Conservation (phyloP, 805 yeast genomes). For the Trichomonascus vanleenenianus region DNA sequence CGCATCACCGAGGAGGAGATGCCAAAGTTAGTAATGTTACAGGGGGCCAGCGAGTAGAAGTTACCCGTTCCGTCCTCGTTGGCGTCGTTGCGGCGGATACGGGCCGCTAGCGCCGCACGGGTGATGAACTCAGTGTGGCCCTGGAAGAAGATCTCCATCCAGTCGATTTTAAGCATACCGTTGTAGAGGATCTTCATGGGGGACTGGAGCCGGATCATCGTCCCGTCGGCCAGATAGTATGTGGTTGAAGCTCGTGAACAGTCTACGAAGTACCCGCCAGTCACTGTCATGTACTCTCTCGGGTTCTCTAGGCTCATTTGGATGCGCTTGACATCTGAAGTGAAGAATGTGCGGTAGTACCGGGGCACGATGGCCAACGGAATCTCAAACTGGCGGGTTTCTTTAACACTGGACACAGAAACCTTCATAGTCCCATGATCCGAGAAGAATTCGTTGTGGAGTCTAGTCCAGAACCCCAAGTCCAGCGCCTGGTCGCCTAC, state of each 20-base stretch:
- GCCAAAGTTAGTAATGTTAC: slow-evolving; percentile 46
- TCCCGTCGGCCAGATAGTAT: slow-evolving; percentile 60
- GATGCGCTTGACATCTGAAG: slow-evolving; percentile 43
- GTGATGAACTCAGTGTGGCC: slow-evolving; percentile 33
- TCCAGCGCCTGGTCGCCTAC: slow-evolving; percentile 35
- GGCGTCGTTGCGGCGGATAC: slow-evolving; percentile 2
- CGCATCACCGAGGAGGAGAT: slow-evolving; percentile 59
- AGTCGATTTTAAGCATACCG: slow-evolving; percentile 57
- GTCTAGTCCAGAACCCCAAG: slow-evolving; percentile 42
- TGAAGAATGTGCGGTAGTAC: slow-evolving; percentile 45
- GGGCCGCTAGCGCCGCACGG: slow-evolving; percentile 9
- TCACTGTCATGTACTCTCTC: slow-evolving; percentile 45
- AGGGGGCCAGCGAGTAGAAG: slow-evolving; percentile 8
- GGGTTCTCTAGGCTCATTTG: slow-evolving; percentile 41
- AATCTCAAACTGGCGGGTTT: slow-evolving; percentile 53
- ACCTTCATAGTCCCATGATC: slow-evolving; percentile 43
- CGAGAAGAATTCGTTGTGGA: slow-evolving; percentile 44
- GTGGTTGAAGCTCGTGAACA: slow-evolving; percentile 42
- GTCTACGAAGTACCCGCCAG: slow-evolving; percentile 47
- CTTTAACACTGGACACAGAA: slow-evolving; percentile 35
- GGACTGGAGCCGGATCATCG: slow-evolving; percentile 55
- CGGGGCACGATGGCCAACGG: slow-evolving; percentile 58
- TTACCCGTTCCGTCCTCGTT: slow-evolving; percentile 4
- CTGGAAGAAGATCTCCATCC: slow-evolving; percentile 53
- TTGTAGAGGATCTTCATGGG: slow-evolving; percentile 55